phyloP scores from a whole-genome alignment of 176 grass and related monocot species.

The Rhynchospora tenuis region DNA sequence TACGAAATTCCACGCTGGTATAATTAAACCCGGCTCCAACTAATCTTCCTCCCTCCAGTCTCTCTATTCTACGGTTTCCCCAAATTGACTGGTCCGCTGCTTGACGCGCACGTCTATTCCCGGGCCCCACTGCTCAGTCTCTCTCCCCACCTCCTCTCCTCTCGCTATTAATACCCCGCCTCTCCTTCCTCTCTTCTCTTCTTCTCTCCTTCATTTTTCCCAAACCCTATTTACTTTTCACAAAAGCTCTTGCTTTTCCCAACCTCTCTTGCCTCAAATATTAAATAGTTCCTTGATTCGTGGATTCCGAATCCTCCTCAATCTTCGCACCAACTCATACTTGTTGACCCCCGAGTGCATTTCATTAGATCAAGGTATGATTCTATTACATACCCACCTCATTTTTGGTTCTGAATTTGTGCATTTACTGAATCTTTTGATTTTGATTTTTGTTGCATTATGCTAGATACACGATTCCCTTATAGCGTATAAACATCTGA shows the following conservation, averaged over 20 bases:
- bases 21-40: background rate
- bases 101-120: conserved; percentile 24
- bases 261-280: background rate
- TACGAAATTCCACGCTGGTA: background rate
- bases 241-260: background rate
- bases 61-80: background rate
- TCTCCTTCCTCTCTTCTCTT: conserved; percentile 4
- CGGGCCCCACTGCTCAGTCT: background rate
- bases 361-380: background rate
- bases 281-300: background rate
- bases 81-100: conserved; percentile 24
- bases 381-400: background rate
- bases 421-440: background rate
- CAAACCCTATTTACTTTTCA: background rate
- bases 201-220: conserved; percentile 3
- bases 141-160: conserved; percentile 1
- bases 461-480: background rate
- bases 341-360: background rate
- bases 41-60: background rate
- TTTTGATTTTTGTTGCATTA: background rate
- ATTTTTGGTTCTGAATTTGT: background rate
- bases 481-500: background rate
- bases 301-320: conserved; percentile 24
- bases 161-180: conserved; percentile 46
- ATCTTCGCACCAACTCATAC: background rate